Evolutionary conservation across 768 basidiomycete species (phyloP).

Genomic region (Calocera viscosa): DNA sequence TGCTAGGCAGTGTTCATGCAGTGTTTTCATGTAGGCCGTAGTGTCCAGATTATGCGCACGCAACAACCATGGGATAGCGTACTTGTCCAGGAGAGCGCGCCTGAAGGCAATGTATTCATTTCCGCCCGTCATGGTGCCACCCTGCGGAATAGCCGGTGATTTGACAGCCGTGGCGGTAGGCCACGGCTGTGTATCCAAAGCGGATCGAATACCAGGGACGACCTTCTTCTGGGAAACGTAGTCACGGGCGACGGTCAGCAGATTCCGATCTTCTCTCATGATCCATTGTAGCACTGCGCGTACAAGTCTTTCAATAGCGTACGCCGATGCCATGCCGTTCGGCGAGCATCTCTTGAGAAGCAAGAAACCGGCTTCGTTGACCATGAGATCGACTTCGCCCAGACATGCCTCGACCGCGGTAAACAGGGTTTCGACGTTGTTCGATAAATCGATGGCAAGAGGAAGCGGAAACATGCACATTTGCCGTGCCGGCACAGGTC

Average conservation of each 20-base stretch:
- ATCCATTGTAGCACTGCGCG: constrained; percentile 55
- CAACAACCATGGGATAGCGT: constrained; percentile 54
- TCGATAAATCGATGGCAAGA: constrained; percentile 55
- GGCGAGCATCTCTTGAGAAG: constrained; percentile 61
- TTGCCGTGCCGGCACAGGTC: constrained; percentile 21
- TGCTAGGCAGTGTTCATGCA: constrained; percentile 1
- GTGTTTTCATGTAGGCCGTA: constrained; percentile 33
- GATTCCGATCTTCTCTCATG: constrained; percentile 44
- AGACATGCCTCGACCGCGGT: constrained; percentile 60
- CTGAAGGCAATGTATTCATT: constrained; percentile 52
- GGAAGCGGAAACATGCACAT: constrained; percentile 56
- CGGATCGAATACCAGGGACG: constrained; percentile 52
- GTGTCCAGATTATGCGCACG: constrained; percentile 54
- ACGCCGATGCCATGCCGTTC: constrained; percentile 56
- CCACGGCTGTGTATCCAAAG: constrained; percentile 41
- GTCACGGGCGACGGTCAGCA: constrained; percentile 54
- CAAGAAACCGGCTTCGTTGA: constrained; percentile 62
- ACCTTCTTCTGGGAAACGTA: constrained; percentile 45
- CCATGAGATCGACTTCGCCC: constrained; percentile 53
- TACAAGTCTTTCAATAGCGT: constrained; percentile 51
- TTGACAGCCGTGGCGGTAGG: constrained; percentile 27
- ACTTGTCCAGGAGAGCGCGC: constrained; percentile 40
- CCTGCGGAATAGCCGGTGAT: background rate
- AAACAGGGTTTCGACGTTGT: constrained; percentile 59
- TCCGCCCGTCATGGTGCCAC: constrained; percentile 33